Evolutionary conservation across 306 rosid species (phyloP).

Genomic region (Prunus salicina): DNA sequence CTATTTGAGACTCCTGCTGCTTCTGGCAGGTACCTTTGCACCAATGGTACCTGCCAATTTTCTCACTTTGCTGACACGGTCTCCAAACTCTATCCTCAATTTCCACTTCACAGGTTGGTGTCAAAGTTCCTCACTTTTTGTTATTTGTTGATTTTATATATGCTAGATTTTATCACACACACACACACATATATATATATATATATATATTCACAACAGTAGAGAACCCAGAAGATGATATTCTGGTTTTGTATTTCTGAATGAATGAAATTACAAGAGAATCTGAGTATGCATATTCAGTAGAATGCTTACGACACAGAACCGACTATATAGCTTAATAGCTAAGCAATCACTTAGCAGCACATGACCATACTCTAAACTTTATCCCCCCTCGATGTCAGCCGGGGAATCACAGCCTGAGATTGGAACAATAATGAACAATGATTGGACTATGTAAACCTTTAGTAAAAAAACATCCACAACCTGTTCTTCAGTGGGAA

Average conservation of each 20-base stretch:
- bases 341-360: too few species aligned
- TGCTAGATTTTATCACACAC: not conserved
- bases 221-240: not conserved
- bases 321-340: too few species aligned
- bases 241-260: too few species aligned
- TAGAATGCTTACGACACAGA: too few species aligned
- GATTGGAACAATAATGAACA: too few species aligned
- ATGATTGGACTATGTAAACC: not conserved
- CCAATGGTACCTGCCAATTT: conserved; percentile 71
- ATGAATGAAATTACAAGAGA: too few species aligned
- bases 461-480: too few species aligned
- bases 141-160: not conserved
- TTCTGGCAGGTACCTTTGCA: conserved; percentile 81
- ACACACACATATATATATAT: not conserved
- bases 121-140: not conserved
- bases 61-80: conserved; percentile 50
- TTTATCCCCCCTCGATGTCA: too few species aligned
- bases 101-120: conserved; percentile 75
- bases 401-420: too few species aligned
- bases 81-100: conserved; percentile 57
- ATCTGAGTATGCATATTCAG: too few species aligned
- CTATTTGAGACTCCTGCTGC: conserved; percentile 61
- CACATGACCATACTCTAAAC: too few species aligned
- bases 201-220: too few species aligned
- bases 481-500: not conserved